phyloP scores from a whole-genome alignment of 1,139 yeast species.

The Scheffersomyces stambukii region DNA sequence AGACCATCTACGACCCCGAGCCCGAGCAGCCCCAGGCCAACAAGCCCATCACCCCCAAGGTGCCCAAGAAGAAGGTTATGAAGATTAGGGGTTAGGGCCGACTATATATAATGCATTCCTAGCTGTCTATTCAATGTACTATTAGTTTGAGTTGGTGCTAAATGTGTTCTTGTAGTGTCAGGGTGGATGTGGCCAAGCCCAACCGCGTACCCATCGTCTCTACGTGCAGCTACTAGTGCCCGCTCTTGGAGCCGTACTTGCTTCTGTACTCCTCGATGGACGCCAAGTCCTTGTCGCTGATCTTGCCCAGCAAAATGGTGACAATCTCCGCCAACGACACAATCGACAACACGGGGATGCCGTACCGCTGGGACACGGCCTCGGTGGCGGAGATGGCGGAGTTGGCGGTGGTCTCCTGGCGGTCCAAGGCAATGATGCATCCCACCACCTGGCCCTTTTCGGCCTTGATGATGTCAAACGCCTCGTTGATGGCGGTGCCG shows the following conservation, averaged over 20 bases:
- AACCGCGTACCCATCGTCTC: too few species aligned
- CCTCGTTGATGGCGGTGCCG: conserved; percentile 96
- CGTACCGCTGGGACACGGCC: conserved; percentile 65
- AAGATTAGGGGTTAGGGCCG: conserved; percentile 41
- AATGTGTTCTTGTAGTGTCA: too few species aligned
- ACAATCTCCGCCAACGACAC: conserved; percentile 75
- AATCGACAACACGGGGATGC: conserved; percentile 80
- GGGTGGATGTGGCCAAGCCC: too few species aligned
- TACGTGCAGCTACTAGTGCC: too few species aligned
- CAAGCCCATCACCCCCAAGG: conserved; percentile 39
- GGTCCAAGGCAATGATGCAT: conserved; percentile 85
- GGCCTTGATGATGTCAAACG: conserved; percentile 68
- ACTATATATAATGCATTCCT: too few species aligned
- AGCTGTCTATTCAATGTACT: too few species aligned
- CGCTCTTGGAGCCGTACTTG: conserved; percentile 45
- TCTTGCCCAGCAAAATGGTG: conserved; percentile 50
- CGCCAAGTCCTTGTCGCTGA: conserved; percentile 50
- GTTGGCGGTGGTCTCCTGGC: conserved; percentile 83
- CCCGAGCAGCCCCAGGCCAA: conserved; percentile 38
- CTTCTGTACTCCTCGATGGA: conserved; percentile 59
- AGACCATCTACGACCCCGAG: conserved; percentile 56
- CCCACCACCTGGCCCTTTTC: conserved; percentile 79
- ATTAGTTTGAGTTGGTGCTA: too few species aligned
- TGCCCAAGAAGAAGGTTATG: conserved; percentile 51
- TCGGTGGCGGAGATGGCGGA: conserved; percentile 74